These are phyloP conservation scores for Cucurbita maxima DNA, from an alignment of 306 rosid species.

Conservation along the genomic window DNA sequence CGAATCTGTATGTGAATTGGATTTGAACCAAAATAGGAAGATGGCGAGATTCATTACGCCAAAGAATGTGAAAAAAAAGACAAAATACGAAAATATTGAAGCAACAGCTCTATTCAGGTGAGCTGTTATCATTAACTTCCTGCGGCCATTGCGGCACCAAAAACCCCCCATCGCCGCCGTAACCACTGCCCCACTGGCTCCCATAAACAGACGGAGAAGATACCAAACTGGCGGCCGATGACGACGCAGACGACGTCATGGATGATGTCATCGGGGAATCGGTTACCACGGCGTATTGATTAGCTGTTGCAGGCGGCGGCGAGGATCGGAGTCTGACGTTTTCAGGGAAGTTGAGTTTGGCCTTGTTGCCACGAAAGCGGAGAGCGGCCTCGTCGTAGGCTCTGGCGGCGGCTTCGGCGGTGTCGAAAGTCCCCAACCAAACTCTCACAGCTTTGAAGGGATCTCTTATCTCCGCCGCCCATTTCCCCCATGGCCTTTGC, in stretches of 20 bases:
- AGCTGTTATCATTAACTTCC: background rate
- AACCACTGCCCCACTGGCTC: background rate
- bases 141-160: background rate
- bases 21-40: background rate
- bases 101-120: background rate
- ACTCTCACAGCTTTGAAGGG: slow-evolving; percentile 46
- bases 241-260: background rate
- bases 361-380: slow-evolving; percentile 48
- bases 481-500: slow-evolving; percentile 65
- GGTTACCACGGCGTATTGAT: background rate
- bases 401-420: slow-evolving; percentile 39
- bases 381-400: slow-evolving; percentile 55
- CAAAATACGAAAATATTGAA: background rate
- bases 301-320: background rate
- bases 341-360: slow-evolving; percentile 59
- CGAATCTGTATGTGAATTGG: no score
- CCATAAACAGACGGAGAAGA: background rate
- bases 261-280: background rate
- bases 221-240: background rate
- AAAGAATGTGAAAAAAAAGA: background rate
- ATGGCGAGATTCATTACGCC: background rate
- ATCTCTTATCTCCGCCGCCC: slow-evolving; percentile 64
- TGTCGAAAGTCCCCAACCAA: slow-evolving; percentile 51
- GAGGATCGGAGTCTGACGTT: slow-evolving; percentile 24
- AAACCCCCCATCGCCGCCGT: background rate